Base-by-base conservation (phyloP, 2,329 filamentous ascomycete species). In the Penicillium hesseltinei region DNA sequence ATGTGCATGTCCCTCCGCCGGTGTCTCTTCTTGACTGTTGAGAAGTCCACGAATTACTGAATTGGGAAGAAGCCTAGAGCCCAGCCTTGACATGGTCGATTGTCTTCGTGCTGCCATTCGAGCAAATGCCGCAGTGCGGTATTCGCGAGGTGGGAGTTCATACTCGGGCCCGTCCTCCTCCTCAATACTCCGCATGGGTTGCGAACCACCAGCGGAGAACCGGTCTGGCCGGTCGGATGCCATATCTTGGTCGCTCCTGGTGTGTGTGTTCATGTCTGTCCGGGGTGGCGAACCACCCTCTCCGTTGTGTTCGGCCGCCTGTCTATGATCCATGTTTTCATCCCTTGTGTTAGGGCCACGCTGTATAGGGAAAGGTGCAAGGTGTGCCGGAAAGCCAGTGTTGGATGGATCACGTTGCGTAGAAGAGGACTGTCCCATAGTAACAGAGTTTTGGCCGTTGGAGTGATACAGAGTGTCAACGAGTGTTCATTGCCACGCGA, bases 41-140 rank as follows among this genome's bases (percentile, higher is more conserved):
- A 78, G 68, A 31, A 79, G 67, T 5, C 74, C 75, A 54, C 77
- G 73, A 27, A 75, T 75, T 17, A 78, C 75, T 13, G 75, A 75
- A 56, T 78, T 77, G 36, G 79, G 78, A n/a, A 80, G 62, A 29
- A 81, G 72, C 58, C 78, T 72, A 21, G 78, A 79, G 15, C 78
- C 77, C 43, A 81, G 66, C 39, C 79, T 71, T 51, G 78, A 80
- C 73, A 81, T 78, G 15, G 77, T 74, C 5, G 78, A 80, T 58
- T 76, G 77, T 57, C 77, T 72, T 62, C 76, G 73, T 35, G 72
- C 66, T 51, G 73, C 69, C 59, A 77, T 65, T 56, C 71, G 64
- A 62, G 72, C 56, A 62, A 75, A 58, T 33, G 72, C 65, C 57
- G 70, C 64, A 38, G 67, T 69, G 38, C 66, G 69, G 55, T 63